Evolutionary conservation across 345 rosid species (phyloP).

Genomic region (Jatropha curcas): DNA sequence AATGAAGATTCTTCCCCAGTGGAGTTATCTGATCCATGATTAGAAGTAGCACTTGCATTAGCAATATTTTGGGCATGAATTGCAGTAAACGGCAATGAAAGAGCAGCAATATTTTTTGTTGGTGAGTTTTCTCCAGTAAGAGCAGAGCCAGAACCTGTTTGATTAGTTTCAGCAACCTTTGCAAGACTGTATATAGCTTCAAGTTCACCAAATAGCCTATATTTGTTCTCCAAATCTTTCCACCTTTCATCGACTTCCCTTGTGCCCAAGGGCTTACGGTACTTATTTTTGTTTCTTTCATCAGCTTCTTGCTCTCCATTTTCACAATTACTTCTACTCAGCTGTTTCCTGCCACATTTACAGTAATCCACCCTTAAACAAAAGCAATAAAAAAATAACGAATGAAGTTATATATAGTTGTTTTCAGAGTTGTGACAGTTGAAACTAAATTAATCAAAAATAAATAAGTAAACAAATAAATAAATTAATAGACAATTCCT

Average conservation of each 20-base stretch:
- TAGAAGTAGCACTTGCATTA: constrained; percentile 14
- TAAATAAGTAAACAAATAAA: not conserved
- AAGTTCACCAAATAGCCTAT: constrained; percentile 37
- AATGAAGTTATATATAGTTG: no score
- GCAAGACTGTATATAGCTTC: constrained; percentile 41
- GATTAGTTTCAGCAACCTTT: constrained; percentile 28
- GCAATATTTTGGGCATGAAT: constrained; percentile 10
- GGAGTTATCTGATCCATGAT: constrained; percentile 37
- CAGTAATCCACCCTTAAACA: not conserved
- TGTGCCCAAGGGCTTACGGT: not conserved
- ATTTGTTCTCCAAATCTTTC: constrained; percentile 29
- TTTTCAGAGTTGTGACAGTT: no score
- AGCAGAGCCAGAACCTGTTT: constrained; percentile 43
- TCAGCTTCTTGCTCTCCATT: constrained; percentile 13
- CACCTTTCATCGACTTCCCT: constrained; percentile 21
- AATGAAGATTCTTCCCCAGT: constrained; percentile 26
- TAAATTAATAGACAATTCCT: not conserved
- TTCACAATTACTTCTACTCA: constrained; percentile 14
- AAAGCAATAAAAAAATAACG: no score
- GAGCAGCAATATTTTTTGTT: constrained; percentile 15
- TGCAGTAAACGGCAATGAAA: constrained; percentile 11
- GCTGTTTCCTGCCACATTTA: constrained; percentile 33
- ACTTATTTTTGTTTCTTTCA: not conserved
- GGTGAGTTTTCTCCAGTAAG: constrained; percentile 36
- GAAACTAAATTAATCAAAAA: constrained; percentile 5